Evolutionary conservation across 1,284 basidiomycete species (phyloP).

Genomic region (Leccinum fallax): DNA sequence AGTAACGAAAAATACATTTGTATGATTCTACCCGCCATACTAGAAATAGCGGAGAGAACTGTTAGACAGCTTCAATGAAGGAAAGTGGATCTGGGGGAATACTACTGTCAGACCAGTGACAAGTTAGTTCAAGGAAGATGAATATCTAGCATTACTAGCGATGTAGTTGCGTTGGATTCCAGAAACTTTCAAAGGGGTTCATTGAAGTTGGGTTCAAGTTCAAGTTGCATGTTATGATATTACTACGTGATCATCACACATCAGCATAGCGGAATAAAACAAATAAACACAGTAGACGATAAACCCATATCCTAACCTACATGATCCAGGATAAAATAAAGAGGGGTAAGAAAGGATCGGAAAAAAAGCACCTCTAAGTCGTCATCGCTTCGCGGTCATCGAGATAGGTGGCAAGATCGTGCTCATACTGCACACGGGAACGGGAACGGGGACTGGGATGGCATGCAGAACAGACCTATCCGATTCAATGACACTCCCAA

Average conservation of each 20-base stretch:
- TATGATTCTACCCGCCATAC: not conserved
- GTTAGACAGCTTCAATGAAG: not conserved
- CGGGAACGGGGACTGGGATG: not conserved
- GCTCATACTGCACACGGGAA: not conserved
- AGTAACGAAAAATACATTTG: not conserved
- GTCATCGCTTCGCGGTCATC: not conserved
- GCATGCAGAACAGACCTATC: not conserved
- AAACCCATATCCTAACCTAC: not conserved
- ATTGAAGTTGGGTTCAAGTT: too few relatives aligned
- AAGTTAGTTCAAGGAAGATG: not conserved
- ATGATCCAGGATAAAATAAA: not conserved
- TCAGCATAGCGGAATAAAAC: not conserved
- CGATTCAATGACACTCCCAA: conserved; percentile 6
- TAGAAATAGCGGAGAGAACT: not conserved
- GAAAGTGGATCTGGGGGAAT: not conserved
- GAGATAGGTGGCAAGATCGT: not conserved
- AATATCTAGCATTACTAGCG: not conserved
- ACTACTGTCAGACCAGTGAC: not conserved
- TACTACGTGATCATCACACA: not conserved
- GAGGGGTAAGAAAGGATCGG: not conserved
- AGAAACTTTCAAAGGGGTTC: too few relatives aligned
- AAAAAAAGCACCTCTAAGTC: not conserved
- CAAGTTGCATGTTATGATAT: not conserved
- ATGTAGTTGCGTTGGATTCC: too few relatives aligned
- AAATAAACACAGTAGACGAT: not conserved